Conservation (phyloP, 805 yeast species). For the Candida railenensis region DNA sequence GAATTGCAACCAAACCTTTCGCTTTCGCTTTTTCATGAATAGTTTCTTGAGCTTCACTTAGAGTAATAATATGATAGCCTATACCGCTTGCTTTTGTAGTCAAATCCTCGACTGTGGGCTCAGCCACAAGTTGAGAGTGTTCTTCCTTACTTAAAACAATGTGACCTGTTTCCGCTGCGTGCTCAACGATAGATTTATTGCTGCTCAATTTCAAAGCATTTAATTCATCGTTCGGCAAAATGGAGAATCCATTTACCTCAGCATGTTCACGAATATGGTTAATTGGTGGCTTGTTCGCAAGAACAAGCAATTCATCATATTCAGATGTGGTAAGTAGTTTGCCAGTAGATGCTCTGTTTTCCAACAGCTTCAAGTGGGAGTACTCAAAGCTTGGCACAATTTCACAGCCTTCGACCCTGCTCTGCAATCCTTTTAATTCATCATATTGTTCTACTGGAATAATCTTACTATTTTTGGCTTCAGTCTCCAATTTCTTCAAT, state of each 20-base stretch:
- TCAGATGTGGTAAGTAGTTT: constrained; percentile 17
- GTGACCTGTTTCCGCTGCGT: constrained; percentile 17
- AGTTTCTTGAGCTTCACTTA: constrained; percentile 9
- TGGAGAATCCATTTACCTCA: constrained; percentile 23
- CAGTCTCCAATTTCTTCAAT: neutral
- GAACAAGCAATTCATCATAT: constrained; percentile 30
- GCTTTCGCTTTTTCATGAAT: constrained; percentile 16
- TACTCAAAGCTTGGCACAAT: constrained; percentile 12
- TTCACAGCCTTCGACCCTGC: neutral
- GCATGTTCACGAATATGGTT: constrained; percentile 26
- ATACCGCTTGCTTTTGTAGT: constrained; percentile 10
- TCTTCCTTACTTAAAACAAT: constrained; percentile 6
- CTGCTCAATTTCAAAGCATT: constrained; percentile 11
- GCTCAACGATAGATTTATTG: constrained; percentile 14
- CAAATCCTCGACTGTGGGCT: constrained; percentile 14
- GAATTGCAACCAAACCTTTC: constrained; percentile 13
- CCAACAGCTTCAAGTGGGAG: constrained; percentile 16
- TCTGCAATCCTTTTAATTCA: constrained; percentile 6
- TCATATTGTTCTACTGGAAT: constrained; percentile 12
- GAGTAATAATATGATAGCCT: constrained; percentile 3
- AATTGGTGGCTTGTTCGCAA: constrained; percentile 27
- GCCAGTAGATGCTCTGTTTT: constrained; percentile 6
- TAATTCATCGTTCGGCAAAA: constrained; percentile 25
- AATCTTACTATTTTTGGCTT: neutral
- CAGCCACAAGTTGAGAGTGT: neutral